Base-by-base conservation (phyloP, 1,284 basidiomycete species). In the Ceratobasidium sp. region DNA sequence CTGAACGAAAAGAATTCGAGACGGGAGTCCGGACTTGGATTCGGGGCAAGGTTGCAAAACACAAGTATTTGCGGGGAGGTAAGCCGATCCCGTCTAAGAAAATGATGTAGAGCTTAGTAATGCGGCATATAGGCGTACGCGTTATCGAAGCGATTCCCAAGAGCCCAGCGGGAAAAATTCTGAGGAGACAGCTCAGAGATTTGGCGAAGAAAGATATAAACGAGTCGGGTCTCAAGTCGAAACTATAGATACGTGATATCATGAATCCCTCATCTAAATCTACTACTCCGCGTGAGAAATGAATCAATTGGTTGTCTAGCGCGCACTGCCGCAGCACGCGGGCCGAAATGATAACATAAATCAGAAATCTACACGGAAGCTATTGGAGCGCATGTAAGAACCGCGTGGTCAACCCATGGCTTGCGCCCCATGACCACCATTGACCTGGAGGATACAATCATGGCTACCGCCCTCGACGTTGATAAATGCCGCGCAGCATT, bases 121-220 rank as follows among this genome's bases (percentile, higher is more conserved):
- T 13, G 34, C 8, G 34, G 34, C 13, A 27, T 58, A 61, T 53
- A 39, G 75, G 89, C 43, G 86, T 91, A 13, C 81, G 87, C 0
- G 79, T 88, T 0, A 84, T 90, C 41, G 84, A 88, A 49, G 80
- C 80, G n/a, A 84, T 92, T 74, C 91, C 91, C 0, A 92, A 92
- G 80, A 92, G 90, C 79, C 87, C 89, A 63, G 85, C 91, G 74
- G 91, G 91, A 2, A 92, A 92, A 79, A 92, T 92, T 76, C 80
- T 92, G 34, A 83, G 91, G 56, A 83, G 88, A n/a, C 85, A 90
- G 75, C 81, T 92, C 74, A 83, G 88, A 9, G 89, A 90, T 11
- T 82, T 82, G 59, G 88, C 88, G 1, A 88, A 87, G 80, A 79
- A 81, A 31, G 89, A 90, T 73, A 46, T 54, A 22, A 24, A n/a